A percentile compares a stretch with the other conserved stretches of the same genome.
Evolutionary conservation across 2,329 filamentous ascomycete genomes (phyloP).

Genomic region (Fusarium papillatum): DNA sequence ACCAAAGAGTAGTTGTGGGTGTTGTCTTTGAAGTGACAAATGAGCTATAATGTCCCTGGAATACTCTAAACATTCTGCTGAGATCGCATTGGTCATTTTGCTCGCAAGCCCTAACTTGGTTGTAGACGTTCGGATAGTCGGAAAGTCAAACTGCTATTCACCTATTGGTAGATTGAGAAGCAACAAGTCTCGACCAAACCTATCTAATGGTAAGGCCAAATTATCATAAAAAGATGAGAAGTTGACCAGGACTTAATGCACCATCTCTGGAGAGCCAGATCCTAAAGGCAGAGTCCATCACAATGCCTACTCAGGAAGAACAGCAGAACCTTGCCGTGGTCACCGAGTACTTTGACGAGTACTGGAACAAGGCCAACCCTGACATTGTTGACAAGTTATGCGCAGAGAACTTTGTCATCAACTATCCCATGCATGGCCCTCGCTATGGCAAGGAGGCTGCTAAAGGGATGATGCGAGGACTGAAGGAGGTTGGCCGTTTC

Average conservation of each 20-base stretch:
- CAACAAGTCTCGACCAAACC: not conserved
- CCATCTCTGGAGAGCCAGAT: not conserved
- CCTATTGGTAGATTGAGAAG: not conserved
- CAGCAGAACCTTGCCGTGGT: not conserved
- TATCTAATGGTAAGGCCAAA: not conserved
- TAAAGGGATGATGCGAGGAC: not conserved
- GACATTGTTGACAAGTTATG: not conserved
- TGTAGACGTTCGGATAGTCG: not conserved
- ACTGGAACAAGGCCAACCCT: not conserved
- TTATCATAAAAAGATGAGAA: not conserved
- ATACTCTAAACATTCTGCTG: not conserved
- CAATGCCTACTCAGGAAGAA: not conserved
- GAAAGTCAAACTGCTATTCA: not conserved
- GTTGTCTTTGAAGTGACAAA: not conserved
- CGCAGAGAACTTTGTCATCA: not conserved
- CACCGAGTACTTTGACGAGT: not conserved
- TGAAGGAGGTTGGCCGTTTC: not conserved
- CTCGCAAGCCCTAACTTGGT: not conserved
- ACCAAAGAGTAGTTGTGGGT: not conserved
- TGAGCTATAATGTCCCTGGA: not conserved
- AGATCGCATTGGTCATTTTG: not conserved
- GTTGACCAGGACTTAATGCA: too few relatives aligned
- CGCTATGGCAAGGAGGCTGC: not conserved
- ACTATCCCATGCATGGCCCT: not conserved
- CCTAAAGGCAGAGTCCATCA: not conserved